Conservation (phyloP, 176 grass and related monocot species). For the Guadua angustifolia region DNA sequence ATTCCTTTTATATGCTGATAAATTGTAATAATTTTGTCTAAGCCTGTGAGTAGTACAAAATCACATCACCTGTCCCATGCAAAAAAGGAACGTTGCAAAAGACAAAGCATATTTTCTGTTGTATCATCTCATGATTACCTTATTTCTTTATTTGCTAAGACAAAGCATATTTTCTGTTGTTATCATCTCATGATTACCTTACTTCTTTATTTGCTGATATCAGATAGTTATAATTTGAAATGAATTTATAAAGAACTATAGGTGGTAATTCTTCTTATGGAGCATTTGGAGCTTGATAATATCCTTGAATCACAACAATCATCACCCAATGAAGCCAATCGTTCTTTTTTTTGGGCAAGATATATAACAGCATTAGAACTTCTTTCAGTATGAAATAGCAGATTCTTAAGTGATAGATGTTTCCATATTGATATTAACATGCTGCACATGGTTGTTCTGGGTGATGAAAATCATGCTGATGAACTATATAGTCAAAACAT, state of each 20-base stretch:
- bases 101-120: background rate
- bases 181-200: background rate
- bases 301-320: background rate
- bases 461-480: slow-evolving; percentile 23
- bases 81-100: background rate
- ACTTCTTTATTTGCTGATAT: background rate
- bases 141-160: background rate
- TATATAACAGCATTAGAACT: background rate
- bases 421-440: background rate
- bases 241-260: background rate
- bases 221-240: background rate
- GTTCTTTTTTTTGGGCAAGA: background rate
- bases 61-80: background rate
- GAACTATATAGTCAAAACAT: background rate
- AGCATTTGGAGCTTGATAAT: slow-evolving; percentile 14
- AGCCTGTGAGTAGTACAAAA: background rate
- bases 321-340: background rate
- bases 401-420: background rate
- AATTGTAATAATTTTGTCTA: background rate
- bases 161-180: background rate
- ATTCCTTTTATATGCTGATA: background rate
- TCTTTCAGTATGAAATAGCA: background rate
- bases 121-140: background rate
- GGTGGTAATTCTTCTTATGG: background rate
- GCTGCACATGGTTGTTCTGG: background rate